Evolutionary conservation across 192 early-diverging fungal genomes (phyloP), one percentile per base, ranked within the genome.

Genomic region (Phycomyces blakesleeanus): DNA sequence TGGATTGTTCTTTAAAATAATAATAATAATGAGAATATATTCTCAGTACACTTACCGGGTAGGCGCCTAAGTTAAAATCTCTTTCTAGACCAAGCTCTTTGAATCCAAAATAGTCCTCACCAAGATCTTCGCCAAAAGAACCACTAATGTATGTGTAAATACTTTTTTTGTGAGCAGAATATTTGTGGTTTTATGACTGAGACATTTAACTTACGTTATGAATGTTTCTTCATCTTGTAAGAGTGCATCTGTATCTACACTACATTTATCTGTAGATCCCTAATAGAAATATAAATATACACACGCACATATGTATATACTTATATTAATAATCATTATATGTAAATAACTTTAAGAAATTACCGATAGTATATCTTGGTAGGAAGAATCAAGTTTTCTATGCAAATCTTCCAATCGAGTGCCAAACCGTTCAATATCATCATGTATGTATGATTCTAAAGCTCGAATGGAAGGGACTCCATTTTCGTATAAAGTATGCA

Each of bases 51-150:
- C 68, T 57, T 76, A 76, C 74, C 37, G 42, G 29, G 10, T 83
- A 66, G 16, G 76, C 57, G 52, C 83, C 73, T 16, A 88, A 49
- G 26, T 84, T 83, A 61, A 81, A 69, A 64, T 89, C 86, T 56
- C 82, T 73, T 72, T 96, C 95, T 39, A 97, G 68, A 0, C 92
- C 93, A 51, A 97, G 67, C 57, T 95, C 93, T 61, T 92, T 89
- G 77, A 93, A 90, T 9, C 91, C 93, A 51, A 97, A 89, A 78
- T 95, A 95, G 78, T 96, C 93, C 18, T 95, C 92, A 49, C 92
- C 95, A 40, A 82, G 56, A 3, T 71, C 72, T 6, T 82, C 86
- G 37, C 80, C 82, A 58, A 86, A 78, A 4, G 61, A 65, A 6
- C 89, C 90, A 21, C 84, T 85, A 58, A 81, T 71, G 71, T 77